phyloP scores from a whole-genome alignment of 106 monocot genomes.

The Posidonia australis region DNA sequence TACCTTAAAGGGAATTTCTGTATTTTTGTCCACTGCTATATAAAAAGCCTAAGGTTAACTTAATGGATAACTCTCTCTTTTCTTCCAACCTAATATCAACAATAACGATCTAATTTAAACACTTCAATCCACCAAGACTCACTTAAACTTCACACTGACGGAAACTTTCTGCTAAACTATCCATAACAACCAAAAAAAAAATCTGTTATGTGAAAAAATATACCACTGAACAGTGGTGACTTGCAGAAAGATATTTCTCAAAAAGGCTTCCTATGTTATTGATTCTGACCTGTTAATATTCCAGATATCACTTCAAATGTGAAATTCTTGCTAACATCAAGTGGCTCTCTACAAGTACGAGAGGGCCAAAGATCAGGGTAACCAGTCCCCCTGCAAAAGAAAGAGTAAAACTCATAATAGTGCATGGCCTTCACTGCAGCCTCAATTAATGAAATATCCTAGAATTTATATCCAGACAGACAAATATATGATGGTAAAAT shows the following conservation, averaged over 20 bases:
- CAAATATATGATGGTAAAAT: too few species aligned
- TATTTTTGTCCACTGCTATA: too few species aligned
- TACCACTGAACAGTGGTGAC: not conserved
- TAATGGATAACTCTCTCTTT: too few species aligned
- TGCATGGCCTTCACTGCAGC: too few species aligned
- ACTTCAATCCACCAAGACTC: too few species aligned
- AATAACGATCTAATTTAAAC: too few species aligned
- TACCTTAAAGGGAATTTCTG: too few species aligned
- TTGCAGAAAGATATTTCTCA: not conserved
- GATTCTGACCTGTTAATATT: slow-evolving; percentile 55
- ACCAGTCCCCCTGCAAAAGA: slow-evolving; percentile 58
- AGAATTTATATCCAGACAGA: too few species aligned
- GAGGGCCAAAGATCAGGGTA: slow-evolving; percentile 98
- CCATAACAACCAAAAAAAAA: not conserved
- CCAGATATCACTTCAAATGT: slow-evolving; percentile 94
- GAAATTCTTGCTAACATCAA: slow-evolving; percentile 87
- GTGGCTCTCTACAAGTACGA: slow-evolving; percentile 71
- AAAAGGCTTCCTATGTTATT: not conserved
- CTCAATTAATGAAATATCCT: too few species aligned
- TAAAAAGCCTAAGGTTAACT: too few species aligned
- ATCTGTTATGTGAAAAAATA: not conserved
- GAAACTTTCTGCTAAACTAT: not conserved
- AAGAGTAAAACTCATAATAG: not conserved
- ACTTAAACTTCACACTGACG: too few species aligned
- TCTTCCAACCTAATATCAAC: too few species aligned